Evolutionary conservation across 176 grass and related monocot genomes (phyloP).

Genomic region (Aechmea fasciata): DNA sequence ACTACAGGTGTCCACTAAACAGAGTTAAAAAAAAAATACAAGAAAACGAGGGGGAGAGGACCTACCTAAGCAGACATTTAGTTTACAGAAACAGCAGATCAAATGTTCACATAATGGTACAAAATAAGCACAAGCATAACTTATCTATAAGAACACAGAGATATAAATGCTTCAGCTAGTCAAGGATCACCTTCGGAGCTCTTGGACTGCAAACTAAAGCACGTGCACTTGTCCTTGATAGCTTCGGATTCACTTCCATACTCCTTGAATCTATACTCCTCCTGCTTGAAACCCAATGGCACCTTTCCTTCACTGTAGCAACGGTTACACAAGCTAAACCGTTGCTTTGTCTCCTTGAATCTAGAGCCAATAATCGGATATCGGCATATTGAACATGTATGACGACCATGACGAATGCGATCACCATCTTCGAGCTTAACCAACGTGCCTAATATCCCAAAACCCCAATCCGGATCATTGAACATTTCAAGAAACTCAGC

Average conservation of each 20-base stretch:
- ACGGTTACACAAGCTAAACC: conserved; percentile 75
- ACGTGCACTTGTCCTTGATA: conserved; percentile 65
- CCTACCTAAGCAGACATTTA: conserved; percentile 13
- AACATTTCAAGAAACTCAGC: conserved; percentile 93
- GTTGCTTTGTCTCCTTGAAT: conserved; percentile 84
- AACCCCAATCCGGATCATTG: conserved; percentile 91
- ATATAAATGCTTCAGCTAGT: conserved; percentile 20
- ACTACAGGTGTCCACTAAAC: conserved; percentile 1
- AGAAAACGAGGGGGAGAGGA: background rate
- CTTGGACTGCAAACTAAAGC: conserved; percentile 73
- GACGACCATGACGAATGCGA: conserved; percentile 73
- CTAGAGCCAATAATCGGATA: conserved; percentile 88
- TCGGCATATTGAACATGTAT: conserved; percentile 70
- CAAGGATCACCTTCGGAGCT: conserved; percentile 55
- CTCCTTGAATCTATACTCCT: conserved; percentile 94
- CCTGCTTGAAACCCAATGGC: conserved; percentile 69
- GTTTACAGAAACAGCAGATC: conserved; percentile 52
- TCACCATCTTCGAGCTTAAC: conserved; percentile 91
- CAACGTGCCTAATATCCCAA: conserved; percentile 71
- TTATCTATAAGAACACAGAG: conserved; percentile 2
- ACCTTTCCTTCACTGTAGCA: conserved; percentile 99
- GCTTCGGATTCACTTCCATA: conserved; percentile 73
- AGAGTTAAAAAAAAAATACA: background rate
- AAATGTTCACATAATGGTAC: conserved; percentile 38
- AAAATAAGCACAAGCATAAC: conserved; percentile 28